Evolutionary conservation across 495 filamentous ascomycete genomes (phyloP).

Genomic region (Darksidea phi): DNA sequence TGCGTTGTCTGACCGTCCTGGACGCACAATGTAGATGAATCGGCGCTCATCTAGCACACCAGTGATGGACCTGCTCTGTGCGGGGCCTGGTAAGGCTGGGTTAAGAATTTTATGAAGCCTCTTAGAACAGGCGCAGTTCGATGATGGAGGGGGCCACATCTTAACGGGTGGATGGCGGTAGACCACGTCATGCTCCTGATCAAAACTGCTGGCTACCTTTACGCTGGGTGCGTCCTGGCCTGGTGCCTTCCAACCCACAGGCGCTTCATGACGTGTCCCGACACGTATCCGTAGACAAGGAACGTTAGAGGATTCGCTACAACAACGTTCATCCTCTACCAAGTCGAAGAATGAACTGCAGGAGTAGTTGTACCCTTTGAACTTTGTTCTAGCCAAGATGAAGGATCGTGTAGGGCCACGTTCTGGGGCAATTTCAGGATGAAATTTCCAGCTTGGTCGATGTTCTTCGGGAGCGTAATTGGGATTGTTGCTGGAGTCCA

Average conservation of each 20-base stretch:
- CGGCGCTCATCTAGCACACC: constrained; percentile 28
- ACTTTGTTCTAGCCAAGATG: constrained; percentile 35
- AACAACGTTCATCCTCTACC: constrained; percentile 37
- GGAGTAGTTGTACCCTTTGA: constrained; percentile 36
- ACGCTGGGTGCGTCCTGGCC: not conserved
- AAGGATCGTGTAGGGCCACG: constrained; percentile 22
- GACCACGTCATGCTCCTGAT: constrained; percentile 2
- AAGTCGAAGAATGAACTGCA: constrained; percentile 38
- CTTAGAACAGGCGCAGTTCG: constrained; percentile 23
- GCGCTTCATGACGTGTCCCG: constrained; percentile 27
- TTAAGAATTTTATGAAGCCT: constrained; percentile 32
- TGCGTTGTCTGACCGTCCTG: constrained; percentile 9
- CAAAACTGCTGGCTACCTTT: not conserved
- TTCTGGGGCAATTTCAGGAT: constrained; percentile 29
- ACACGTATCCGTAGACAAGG: constrained; percentile 32
- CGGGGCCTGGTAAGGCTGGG: constrained; percentile 5
- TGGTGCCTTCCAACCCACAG: constrained; percentile 8
- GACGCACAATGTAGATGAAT: constrained; percentile 28
- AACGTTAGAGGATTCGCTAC: not conserved
- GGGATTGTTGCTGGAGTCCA: constrained; percentile 29
- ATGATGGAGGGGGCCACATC: constrained; percentile 29
- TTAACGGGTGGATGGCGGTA: constrained; percentile 26
- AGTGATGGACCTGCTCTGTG: constrained; percentile 10
- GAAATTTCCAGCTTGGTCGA: constrained; percentile 20
- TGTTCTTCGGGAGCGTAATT: constrained; percentile 24